Conservation (phyloP, 2,329 filamentous ascomycete genomes). For the Epichloe coenophiala region DNA sequence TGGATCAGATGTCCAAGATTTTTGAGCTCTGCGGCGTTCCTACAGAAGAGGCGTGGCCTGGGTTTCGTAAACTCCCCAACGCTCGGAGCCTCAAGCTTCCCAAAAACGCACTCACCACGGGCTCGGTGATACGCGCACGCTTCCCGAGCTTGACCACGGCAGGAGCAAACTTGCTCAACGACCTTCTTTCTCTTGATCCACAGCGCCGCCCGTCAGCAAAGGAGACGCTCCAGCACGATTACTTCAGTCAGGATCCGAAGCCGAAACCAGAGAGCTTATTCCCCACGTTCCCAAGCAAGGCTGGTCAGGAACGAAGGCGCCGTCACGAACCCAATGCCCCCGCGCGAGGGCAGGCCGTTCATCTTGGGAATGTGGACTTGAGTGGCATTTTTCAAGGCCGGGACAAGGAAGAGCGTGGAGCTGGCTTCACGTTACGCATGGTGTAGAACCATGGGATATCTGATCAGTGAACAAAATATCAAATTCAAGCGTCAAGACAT, state of each 20-base stretch:
- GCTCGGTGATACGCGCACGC: conserved; percentile 53
- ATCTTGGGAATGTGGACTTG: conserved; percentile 47
- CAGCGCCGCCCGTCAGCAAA: conserved; percentile 53
- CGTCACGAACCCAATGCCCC: conserved; percentile 69
- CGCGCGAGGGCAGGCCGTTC: conserved; percentile 53
- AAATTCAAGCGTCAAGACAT: neutral
- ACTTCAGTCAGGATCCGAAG: conserved; percentile 79
- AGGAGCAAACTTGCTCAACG: conserved; percentile 55
- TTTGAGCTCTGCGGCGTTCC: conserved; percentile 84
- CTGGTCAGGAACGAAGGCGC: conserved; percentile 73
- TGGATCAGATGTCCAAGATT: conserved; percentile 76
- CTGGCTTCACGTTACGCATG: conserved; percentile 53
- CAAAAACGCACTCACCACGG: conserved; percentile 24
- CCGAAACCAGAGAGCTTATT: conserved; percentile 89
- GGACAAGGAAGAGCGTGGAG: conserved; percentile 50
- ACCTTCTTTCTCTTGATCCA: conserved; percentile 65
- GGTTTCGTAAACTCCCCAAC: conserved; percentile 76
- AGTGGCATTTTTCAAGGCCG: conserved; percentile 57
- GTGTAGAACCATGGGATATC: conserved; percentile 15
- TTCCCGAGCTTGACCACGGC: conserved; percentile 73
- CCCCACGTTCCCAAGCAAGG: conserved; percentile 91
- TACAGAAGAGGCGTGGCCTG: conserved; percentile 70
- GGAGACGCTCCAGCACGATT: conserved; percentile 65
- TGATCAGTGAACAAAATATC: neutral
- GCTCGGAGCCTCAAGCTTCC: conserved; percentile 66